Conservation (phyloP, 1,284 basidiomycete genomes). For the Sporisorium scitamineum region DNA sequence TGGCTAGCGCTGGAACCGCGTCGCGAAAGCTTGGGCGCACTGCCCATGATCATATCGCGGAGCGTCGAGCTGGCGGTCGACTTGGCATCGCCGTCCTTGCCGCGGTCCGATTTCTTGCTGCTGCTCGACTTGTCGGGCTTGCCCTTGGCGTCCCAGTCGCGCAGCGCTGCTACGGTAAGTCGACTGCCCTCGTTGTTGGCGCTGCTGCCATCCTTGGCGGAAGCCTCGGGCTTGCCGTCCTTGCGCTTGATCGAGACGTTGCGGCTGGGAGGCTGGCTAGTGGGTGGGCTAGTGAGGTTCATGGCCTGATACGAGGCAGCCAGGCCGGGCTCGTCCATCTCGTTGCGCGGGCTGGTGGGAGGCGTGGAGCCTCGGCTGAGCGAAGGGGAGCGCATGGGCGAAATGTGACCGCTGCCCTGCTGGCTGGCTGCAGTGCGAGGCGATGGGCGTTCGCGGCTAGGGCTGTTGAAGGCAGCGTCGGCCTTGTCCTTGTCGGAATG, state of each 20-base stretch:
- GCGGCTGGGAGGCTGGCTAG: constrained; percentile 57
- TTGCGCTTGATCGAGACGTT: constrained; percentile 59
- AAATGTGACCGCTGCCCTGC: constrained; percentile 45
- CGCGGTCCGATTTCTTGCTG: constrained; percentile 48
- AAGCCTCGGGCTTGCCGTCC: constrained; percentile 24
- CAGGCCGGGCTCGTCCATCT: constrained; percentile 49
- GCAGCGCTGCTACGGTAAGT: constrained; percentile 62
- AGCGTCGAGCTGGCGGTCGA: constrained; percentile 62
- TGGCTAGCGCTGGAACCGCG: constrained; percentile 61
- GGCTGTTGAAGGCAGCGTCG: constrained; percentile 22
- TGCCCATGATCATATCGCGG: constrained; percentile 67
- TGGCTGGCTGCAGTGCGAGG: constrained; percentile 32
- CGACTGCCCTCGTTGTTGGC: constrained; percentile 41
- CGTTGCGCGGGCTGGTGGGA: constrained; percentile 53
- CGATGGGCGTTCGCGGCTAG: constrained; percentile 37
- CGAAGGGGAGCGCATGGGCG: constrained; percentile 50
- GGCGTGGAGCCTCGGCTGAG: constrained; percentile 50
- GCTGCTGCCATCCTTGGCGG: constrained; percentile 23
- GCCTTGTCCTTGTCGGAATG: constrained; percentile 37
- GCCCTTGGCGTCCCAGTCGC: constrained; percentile 64
- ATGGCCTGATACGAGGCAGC: constrained; percentile 48
- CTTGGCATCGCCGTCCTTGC: constrained; percentile 61
- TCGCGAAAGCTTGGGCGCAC: constrained; percentile 63
- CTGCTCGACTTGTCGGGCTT: constrained; percentile 32
- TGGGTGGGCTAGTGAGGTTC: constrained; percentile 49